Base-by-base conservation (phyloP, 257 asterid genomes). In the Salvia hispanica region DNA sequence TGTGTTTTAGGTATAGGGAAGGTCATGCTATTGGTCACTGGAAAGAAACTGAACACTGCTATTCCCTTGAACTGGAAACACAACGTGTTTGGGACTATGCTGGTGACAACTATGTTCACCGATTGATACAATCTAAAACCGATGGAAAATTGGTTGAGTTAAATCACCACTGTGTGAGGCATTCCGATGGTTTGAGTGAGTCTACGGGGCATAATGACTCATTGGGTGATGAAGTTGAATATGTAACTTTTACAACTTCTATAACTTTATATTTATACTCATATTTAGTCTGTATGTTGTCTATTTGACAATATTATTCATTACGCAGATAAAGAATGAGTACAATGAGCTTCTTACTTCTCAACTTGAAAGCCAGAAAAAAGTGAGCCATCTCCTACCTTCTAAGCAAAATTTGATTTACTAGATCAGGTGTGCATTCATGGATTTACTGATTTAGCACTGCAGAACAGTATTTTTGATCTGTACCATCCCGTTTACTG, bases 51-150 rank as follows among this genome's bases (percentile, higher is more conserved):
- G 81, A 91, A 65, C 99, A 94, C 76, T 91, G 96, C 85, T 91
- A 94, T 75, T 92, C 99, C 64, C 87, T 94, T 75, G 99, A 94
- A 78, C 86, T 94, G 77, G 97, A 94, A 78, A 91, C 99, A 13
- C 94, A 85, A 56, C 89, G 97, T 56, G 99, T 94, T 67, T 94
- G 99, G 99, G 97, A 94, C 76, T 85, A 84, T 73, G 88, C 85
- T 58, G 99, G 99, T 71, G 91, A 94, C 76, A 94, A 91, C 79
- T 94, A 94, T 80, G 99, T 94, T 82, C 99, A 94, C 71, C 84
- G 99, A 36, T 65, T 94, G 78, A 88, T 94, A 79, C 99, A 86
- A 75, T 88, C 96, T 66, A 94, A 94, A 79, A 88, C 97, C 57
- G 96, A 94, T 80, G 97, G 99, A 45, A 86, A 94, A 73, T 72